phyloP scores from a whole-genome alignment of 1,284 basidiomycete genomes.

The Xerocomus nothofagi region DNA sequence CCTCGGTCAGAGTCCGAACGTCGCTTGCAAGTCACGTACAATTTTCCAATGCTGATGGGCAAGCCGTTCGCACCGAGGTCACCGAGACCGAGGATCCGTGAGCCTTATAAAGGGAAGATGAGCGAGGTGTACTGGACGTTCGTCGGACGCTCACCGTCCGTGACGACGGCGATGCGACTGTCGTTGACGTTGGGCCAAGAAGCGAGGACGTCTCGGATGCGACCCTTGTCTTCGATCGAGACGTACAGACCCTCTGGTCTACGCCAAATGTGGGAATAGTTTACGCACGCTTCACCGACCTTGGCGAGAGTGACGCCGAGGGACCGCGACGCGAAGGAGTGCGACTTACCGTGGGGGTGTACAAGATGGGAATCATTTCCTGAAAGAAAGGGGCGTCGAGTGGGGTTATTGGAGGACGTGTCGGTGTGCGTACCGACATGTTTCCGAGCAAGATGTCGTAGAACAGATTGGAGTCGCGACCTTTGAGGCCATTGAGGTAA shows the following conservation, averaged over 20 bases:
- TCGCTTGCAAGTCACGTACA: conserved; percentile 41
- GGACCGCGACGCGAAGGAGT: conserved; percentile 9
- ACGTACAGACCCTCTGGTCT: conserved; percentile 72
- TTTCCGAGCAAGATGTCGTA: conserved; percentile 59
- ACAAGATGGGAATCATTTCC: conserved; percentile 66
- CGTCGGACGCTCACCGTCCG: conserved; percentile 54
- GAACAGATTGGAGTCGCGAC: conserved; percentile 63
- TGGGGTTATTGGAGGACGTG: neutral
- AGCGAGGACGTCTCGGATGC: conserved; percentile 57
- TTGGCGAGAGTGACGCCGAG: neutral
- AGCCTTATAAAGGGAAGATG: conserved; percentile 27
- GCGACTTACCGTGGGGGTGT: conserved; percentile 64
- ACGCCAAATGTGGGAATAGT: conserved; percentile 75
- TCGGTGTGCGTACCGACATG: conserved; percentile 44
- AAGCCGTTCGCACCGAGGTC: conserved; percentile 74
- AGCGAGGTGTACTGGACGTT: neutral
- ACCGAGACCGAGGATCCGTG: conserved; percentile 81
- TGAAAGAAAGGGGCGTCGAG: conserved; percentile 5
- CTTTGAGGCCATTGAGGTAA: conserved; percentile 64
- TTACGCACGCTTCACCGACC: conserved; percentile 80
- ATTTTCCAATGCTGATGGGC: conserved; percentile 82
- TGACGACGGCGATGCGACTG: conserved; percentile 72
- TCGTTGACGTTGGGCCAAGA: conserved; percentile 56
- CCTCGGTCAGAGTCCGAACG: neutral
- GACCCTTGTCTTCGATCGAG: conserved; percentile 71